Evolutionary conservation across 352 stramenopile genomes (phyloP), one percentile per base, ranked within the genome.

Genomic region (Phytopythium oedochilum): DNA sequence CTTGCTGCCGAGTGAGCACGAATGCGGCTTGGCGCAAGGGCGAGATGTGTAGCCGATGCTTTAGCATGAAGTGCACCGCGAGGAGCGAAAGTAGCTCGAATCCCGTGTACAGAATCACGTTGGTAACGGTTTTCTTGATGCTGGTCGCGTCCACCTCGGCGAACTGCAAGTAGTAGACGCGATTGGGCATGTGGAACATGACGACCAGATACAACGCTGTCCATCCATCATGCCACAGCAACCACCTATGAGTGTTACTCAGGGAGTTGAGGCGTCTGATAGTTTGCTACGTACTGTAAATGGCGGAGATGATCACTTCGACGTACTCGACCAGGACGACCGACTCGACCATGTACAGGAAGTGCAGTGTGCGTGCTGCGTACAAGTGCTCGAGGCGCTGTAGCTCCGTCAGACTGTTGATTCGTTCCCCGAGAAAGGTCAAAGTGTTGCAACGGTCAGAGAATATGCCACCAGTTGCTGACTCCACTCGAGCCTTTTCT

Each of bases 51-150:
- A 80, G 39, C 20, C 59, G 64, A 2, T 51, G 53, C 44, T 54
- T 58, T 9, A 80, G 36, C 3, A 73, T 2, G 1, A 66, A 12
- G 5, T 50, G 44, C 3, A 82, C 56, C 11, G 70, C 23, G 8
- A 76, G 6, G 20, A 82, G 57, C 17, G 71, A 82, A 3, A 70
- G 14, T 0, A 85, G 17, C 45, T 85, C 69, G 31, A 46, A 46
- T 0, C 39, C 22, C 39, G 39, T 46, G 39, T 28, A 46, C 18
- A 46, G 5, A 8, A 46, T 15, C n/a, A 28, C 39, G 39, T 28
- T 46, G 9, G n/a, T 9, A 2, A 46, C 12, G 6, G 22, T 28
- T 9, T 44, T 1, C 1, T 35, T 18, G 1, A 78, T 38, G 3
- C 59, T 36, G 5, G 36, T 29, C 2, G 55, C 36, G 25, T 65